A percentile compares a stretch with the other conserved stretches of the same genome.
Conservation (phyloP, 2,329 filamentous ascomycete genomes). For the Zasmidium citrigriseum region DNA sequence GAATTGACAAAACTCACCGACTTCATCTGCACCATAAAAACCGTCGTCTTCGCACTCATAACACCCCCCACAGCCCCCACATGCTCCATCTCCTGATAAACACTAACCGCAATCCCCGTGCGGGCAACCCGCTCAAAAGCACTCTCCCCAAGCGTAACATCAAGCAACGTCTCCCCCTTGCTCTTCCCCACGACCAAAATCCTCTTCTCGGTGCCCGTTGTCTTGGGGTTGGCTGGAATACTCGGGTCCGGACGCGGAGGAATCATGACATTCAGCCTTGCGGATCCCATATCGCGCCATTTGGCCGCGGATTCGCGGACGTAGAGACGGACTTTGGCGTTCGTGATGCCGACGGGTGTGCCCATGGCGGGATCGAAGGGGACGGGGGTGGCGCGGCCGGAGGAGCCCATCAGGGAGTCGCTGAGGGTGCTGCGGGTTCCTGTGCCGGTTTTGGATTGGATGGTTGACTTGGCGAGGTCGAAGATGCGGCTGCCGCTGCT, state of each 20-base stretch:
- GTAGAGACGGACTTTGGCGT: constrained; percentile 85
- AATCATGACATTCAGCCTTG: constrained; percentile 76
- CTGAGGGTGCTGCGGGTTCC: constrained; percentile 55
- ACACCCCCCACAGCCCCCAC: constrained; percentile 61
- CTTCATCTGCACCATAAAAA: constrained; percentile 62
- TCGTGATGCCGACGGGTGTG: constrained; percentile 66
- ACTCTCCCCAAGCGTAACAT: constrained; percentile 80
- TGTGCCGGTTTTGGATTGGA: constrained; percentile 59
- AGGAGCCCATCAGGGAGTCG: constrained; percentile 60
- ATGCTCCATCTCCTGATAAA: constrained; percentile 67
- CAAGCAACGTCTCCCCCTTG: constrained; percentile 68
- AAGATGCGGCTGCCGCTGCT: constrained; percentile 71
- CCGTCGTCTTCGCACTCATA: constrained; percentile 53
- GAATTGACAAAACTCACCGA: constrained; percentile 32
- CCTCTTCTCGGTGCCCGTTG: constrained; percentile 72
- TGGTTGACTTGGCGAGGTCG: constrained; percentile 78
- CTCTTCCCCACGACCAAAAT: constrained; percentile 75
- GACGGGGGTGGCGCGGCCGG: constrained; percentile 43
- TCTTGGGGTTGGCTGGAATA: constrained; percentile 39
- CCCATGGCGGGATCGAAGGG: constrained; percentile 35
- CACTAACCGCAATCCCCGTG: constrained; percentile 83
- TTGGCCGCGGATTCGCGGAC: constrained; percentile 72
- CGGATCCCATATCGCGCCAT: constrained; percentile 91
- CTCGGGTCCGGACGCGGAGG: constrained; percentile 53
- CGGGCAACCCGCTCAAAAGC: constrained; percentile 83